Evolutionary conservation across 1,284 basidiomycete genomes (phyloP).

Genomic region (Mycena sp.): DNA sequence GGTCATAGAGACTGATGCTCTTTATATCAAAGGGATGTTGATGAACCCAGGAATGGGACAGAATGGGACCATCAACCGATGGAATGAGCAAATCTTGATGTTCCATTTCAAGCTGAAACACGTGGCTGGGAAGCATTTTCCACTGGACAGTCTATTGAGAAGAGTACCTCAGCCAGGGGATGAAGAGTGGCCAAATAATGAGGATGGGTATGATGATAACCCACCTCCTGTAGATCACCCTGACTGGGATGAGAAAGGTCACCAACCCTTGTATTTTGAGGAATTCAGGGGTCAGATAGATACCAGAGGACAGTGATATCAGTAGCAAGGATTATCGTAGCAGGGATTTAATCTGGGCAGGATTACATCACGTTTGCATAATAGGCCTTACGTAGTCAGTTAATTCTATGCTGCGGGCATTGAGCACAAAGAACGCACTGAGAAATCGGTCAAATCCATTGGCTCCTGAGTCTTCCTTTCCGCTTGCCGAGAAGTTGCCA

Average conservation of each 20-base stretch:
- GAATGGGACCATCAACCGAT: slow-evolving; percentile 48
- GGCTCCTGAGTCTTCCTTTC: too few species aligned
- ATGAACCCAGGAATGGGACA: slow-evolving; percentile 48
- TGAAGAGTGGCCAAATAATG: slow-evolving; percentile 5
- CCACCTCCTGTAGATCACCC: not conserved
- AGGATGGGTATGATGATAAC: slow-evolving; percentile 3
- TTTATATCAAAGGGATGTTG: slow-evolving; percentile 51
- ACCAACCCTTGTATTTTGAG: slow-evolving; percentile 15
- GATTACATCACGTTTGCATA: too few species aligned
- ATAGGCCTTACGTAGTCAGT: too few species aligned
- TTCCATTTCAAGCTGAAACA: slow-evolving; percentile 50
- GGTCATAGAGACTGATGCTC: slow-evolving; percentile 46
- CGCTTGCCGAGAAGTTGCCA: too few species aligned
- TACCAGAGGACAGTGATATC: too few species aligned
- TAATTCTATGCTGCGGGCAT: too few species aligned
- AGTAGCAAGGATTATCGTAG: too few species aligned
- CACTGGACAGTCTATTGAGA: slow-evolving; percentile 43
- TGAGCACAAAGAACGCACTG: too few species aligned
- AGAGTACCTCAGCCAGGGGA: slow-evolving; percentile 27
- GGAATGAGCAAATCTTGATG: slow-evolving; percentile 47
- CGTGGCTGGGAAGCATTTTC: slow-evolving; percentile 39
- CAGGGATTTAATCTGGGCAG: too few species aligned
- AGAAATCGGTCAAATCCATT: too few species aligned
- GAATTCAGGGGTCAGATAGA: too few species aligned
- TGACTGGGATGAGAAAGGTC: slow-evolving; percentile 14